These are phyloP conservation scores for Madurella fahalii DNA, from an alignment of 2,329 filamentous ascomycete species.

Conservation along the genomic window DNA sequence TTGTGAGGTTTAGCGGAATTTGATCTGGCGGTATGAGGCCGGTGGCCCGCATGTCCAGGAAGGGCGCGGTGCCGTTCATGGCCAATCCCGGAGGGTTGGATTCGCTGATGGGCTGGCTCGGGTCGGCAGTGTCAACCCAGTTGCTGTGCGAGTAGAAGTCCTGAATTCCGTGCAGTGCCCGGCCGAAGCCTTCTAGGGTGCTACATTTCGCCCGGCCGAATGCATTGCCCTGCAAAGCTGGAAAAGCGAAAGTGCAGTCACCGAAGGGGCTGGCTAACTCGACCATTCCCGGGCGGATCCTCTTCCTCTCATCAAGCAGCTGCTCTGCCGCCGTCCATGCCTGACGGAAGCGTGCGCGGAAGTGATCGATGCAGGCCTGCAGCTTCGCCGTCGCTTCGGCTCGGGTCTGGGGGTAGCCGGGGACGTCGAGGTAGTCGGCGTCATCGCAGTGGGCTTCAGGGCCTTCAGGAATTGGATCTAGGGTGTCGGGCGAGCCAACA, in stretches of 20 bases:
- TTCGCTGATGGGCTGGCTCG: constrained; percentile 17
- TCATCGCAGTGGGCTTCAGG: constrained; percentile 26
- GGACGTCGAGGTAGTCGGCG: constrained; percentile 23
- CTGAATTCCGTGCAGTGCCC: constrained; percentile 23
- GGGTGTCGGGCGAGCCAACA: constrained; percentile 21
- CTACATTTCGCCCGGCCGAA: constrained; percentile 22
- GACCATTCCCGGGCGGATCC: constrained; percentile 19
- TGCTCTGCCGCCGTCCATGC: constrained; percentile 11
- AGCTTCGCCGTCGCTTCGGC: constrained; percentile 18
- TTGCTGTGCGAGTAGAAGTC: constrained; percentile 27
- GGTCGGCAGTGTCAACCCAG: constrained; percentile 21
- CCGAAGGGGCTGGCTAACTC: constrained; percentile 16
- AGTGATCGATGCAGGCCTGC: constrained; percentile 22
- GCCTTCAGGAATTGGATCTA: constrained; percentile 23
- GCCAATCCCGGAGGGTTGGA: constrained; percentile 23
- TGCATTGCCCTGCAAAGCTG: constrained; percentile 14
- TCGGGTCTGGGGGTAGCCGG: constrained; percentile 22
- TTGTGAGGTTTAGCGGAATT: constrained; percentile 21
- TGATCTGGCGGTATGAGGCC: constrained; percentile 15
- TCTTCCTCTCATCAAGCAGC: constrained; percentile 18
- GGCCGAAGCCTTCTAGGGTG: constrained; percentile 20
- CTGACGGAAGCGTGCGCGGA: constrained; percentile 23
- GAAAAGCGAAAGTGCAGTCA: constrained; percentile 23
- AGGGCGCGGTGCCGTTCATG: constrained; percentile 19
- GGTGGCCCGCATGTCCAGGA: constrained; percentile 19